Conservation (phyloP, 441 rosid genomes). For the Capsella rubella region DNA sequence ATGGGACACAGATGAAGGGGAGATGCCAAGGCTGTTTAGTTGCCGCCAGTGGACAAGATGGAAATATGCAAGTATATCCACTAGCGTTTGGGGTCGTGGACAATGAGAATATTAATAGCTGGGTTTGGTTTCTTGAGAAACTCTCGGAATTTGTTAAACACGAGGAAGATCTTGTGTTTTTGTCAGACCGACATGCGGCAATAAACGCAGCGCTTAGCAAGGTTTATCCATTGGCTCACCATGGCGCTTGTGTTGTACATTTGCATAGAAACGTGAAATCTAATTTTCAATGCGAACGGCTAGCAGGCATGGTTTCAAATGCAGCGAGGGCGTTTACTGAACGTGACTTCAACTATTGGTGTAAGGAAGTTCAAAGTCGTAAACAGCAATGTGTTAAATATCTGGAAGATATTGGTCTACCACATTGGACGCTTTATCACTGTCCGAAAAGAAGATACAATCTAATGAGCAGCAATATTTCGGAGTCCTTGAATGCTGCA, state of each 20-base stretch:
- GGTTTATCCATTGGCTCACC: too few species aligned
- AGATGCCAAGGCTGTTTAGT: background rate
- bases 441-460: too few species aligned
- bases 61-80: background rate
- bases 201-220: too few species aligned
- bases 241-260: too few species aligned
- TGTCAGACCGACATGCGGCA: too few species aligned
- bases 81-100: background rate
- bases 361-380: background rate
- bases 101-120: rapidly evolving
- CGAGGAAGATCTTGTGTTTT: background rate
- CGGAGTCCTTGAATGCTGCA: too few species aligned
- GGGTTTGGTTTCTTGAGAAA: background rate
- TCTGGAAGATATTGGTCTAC: too few species aligned
- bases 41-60: background rate
- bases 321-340: background rate
- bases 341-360: background rate
- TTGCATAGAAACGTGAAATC: too few species aligned
- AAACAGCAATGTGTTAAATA: too few species aligned
- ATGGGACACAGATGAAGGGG: background rate
- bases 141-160: rapidly evolving
- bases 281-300: too few species aligned
- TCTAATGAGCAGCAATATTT: too few species aligned
- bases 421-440: too few species aligned
- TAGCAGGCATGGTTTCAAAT: background rate